These are phyloP conservation scores for Patellifolia procumbens DNA, from an alignment of 179 eudicot genomes.

Conservation along the genomic window DNA sequence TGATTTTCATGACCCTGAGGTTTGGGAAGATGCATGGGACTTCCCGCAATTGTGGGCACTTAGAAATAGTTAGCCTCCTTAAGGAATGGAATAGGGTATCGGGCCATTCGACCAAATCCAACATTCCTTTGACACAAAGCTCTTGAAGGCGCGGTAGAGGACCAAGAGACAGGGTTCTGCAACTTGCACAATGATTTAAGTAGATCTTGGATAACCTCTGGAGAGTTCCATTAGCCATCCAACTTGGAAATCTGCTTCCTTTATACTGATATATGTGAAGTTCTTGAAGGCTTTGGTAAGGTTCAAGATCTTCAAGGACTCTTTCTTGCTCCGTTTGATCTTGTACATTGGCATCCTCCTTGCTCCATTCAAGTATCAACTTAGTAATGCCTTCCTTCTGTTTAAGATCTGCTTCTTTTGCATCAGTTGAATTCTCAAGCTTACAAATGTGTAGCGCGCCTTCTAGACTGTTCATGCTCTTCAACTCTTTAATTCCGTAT, in stretches of 20 bases:
- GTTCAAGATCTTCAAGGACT: slow-evolving; percentile 33
- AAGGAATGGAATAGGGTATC: not conserved
- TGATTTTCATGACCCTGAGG: slow-evolving; percentile 26
- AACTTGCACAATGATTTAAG: slow-evolving; percentile 25
- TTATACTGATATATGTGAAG: slow-evolving; percentile 26
- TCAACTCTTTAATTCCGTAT: slow-evolving; percentile 30
- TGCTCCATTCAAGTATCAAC: slow-evolving; percentile 38
- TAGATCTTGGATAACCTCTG: slow-evolving; percentile 14
- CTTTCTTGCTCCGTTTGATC: slow-evolving; percentile 13
- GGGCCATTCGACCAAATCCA: slow-evolving; percentile 20
- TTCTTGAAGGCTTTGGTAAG: slow-evolving; percentile 23
- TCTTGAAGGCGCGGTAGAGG: slow-evolving; percentile 18
- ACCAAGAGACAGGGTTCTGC: slow-evolving; percentile 31
- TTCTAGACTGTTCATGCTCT: slow-evolving; percentile 21
- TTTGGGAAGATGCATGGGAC: slow-evolving; percentile 16
- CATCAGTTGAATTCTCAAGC: slow-evolving; percentile 27
- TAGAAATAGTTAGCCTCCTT: slow-evolving; percentile 1
- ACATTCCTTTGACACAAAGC: slow-evolving; percentile 29
- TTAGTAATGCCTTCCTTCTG: slow-evolving; percentile 25
- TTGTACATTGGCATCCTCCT: slow-evolving; percentile 10
- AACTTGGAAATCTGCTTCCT: slow-evolving; percentile 23
- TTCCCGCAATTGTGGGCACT: slow-evolving; percentile 20
- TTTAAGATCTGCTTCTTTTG: slow-evolving; percentile 29
- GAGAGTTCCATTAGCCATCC: slow-evolving; percentile 20
- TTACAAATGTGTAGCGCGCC: slow-evolving; percentile 28